Percentiles rank a stretch among this genome's conserved stretches.
Evolutionary conservation across 495 filamentous ascomycete genomes (phyloP).

Genomic region (Saxophila tyrrhenica): DNA sequence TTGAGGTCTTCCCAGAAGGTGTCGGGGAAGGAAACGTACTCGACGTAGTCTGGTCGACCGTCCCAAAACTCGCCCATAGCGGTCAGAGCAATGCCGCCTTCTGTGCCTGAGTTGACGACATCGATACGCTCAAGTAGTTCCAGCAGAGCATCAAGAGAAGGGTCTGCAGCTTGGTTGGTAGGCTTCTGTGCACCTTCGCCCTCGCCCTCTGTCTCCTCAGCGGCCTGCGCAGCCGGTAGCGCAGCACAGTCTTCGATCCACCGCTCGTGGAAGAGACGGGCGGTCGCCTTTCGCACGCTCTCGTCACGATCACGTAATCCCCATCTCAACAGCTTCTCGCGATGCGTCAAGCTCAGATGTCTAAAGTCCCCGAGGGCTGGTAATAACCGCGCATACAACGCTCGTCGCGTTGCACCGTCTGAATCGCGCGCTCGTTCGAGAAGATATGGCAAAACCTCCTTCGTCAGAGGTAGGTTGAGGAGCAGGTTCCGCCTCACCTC

Average conservation of each 20-base stretch:
- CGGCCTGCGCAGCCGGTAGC: slow-evolving; percentile 18
- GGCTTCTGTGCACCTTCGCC: slow-evolving; percentile 28
- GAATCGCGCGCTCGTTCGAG: slow-evolving; percentile 84
- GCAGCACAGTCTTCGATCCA: slow-evolving; percentile 94
- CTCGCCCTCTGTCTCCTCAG: slow-evolving; percentile 37
- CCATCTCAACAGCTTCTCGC: slow-evolving; percentile 93
- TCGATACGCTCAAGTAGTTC: slow-evolving; percentile 93
- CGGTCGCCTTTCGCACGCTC: slow-evolving; percentile 82
- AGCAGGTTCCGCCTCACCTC: slow-evolving; percentile 84
- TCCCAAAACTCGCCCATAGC: slow-evolving; percentile 96
- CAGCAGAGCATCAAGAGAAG: slow-evolving; percentile 63
- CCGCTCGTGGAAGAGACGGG: slow-evolving; percentile 77
- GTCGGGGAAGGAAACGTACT: slow-evolving; percentile 69
- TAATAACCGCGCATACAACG: slow-evolving; percentile 76
- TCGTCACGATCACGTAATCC: slow-evolving; percentile 91
- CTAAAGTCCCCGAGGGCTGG: slow-evolving; percentile 92
- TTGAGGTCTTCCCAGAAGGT: slow-evolving; percentile 77
- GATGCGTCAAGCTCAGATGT: slow-evolving; percentile 85
- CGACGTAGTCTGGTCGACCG: slow-evolving; percentile 79
- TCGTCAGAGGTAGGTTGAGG: slow-evolving; percentile 73
- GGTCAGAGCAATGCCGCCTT: slow-evolving; percentile 79
- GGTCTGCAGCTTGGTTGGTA: slow-evolving; percentile 37
- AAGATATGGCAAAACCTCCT: slow-evolving; percentile 75
- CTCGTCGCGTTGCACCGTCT: slow-evolving; percentile 69
- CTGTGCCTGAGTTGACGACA: slow-evolving; percentile 75